phyloP scores from a whole-genome alignment of 441 rosid genomes.

The Populus hybrid region DNA sequence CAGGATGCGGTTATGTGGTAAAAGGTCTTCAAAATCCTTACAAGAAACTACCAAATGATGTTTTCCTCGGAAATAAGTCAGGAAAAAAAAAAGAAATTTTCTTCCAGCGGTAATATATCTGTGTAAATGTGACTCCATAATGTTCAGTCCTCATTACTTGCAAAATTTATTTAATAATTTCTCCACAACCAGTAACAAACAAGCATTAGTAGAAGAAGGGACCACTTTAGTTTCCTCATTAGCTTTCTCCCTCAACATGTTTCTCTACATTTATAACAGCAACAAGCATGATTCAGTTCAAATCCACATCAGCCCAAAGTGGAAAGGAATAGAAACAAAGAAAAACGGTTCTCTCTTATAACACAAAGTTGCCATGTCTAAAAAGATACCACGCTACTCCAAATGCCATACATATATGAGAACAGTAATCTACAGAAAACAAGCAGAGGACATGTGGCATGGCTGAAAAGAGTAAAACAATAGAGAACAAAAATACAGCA shows the following conservation, averaged over 20 bases:
- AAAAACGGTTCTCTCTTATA: background rate
- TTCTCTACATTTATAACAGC: background rate
- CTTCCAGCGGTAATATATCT: background rate
- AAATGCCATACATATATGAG: background rate
- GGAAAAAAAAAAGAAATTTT: background rate
- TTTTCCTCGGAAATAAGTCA: background rate
- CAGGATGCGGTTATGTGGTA: background rate
- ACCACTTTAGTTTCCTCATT: background rate
- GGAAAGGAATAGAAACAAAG: background rate
- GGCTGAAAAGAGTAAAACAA: background rate
- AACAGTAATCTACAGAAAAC: background rate
- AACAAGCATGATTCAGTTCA: background rate
- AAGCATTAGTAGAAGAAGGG: background rate
- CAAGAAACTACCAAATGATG: background rate
- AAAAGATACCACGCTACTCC: background rate
- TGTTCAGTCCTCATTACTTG: background rate
- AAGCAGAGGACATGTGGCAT: background rate
- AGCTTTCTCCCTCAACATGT: background rate
- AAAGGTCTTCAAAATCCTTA: background rate
- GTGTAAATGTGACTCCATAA: background rate
- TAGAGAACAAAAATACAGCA: too few species aligned
- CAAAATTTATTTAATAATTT: background rate
- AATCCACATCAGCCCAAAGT: background rate
- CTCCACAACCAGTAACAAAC: background rate
- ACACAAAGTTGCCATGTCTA: background rate